These are phyloP conservation scores for Ascochyta koolunga DNA, from an alignment of 2,329 filamentous ascomycete genomes.

Conservation along the genomic window DNA sequence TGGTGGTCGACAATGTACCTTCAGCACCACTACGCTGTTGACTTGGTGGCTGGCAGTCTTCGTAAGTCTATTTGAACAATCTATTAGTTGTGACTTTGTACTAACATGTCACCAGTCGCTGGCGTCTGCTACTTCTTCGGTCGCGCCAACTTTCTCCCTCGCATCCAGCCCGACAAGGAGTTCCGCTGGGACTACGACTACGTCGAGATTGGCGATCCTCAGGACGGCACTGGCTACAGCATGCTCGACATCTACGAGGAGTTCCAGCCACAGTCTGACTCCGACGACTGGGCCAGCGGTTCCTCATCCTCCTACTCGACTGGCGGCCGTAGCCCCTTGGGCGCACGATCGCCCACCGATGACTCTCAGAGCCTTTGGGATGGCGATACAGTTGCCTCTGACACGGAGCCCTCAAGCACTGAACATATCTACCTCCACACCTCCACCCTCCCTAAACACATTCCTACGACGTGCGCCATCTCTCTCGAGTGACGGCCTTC, in stretches of 20 bases:
- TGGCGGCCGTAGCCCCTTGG: slow-evolving; percentile 62
- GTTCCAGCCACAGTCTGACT: slow-evolving; percentile 63
- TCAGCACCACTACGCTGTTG: slow-evolving; percentile 94
- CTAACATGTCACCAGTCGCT: slow-evolving; percentile 55
- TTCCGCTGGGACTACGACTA: slow-evolving; percentile 97
- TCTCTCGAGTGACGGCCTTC: slow-evolving; percentile 36
- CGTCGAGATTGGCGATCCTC: slow-evolving; percentile 77
- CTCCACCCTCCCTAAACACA: slow-evolving; percentile 24
- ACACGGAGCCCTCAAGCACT: slow-evolving; percentile 46
- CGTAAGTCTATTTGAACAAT: slow-evolving; percentile 38
- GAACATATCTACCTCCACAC: slow-evolving; percentile 14
- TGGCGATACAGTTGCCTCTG: slow-evolving; percentile 61
- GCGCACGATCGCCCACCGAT: slow-evolving; percentile 57
- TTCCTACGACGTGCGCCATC: slow-evolving; percentile 33
- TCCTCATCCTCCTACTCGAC: slow-evolving; percentile 79
- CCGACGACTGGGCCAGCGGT: slow-evolving; percentile 89
- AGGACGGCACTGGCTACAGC: slow-evolving; percentile 56
- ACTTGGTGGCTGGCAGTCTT: slow-evolving; percentile 84
- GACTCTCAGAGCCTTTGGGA: slow-evolving; percentile 64
- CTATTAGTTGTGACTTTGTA: not conserved
- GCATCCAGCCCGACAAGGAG: slow-evolving; percentile 80
- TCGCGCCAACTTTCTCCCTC: slow-evolving; percentile 79
- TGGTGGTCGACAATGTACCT: slow-evolving; percentile 99
- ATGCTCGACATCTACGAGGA: slow-evolving; percentile 63
- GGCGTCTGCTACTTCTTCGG: slow-evolving; percentile 82